Evolutionary conservation across 768 basidiomycete species (phyloP).

Genomic region (Galerina marginata): DNA sequence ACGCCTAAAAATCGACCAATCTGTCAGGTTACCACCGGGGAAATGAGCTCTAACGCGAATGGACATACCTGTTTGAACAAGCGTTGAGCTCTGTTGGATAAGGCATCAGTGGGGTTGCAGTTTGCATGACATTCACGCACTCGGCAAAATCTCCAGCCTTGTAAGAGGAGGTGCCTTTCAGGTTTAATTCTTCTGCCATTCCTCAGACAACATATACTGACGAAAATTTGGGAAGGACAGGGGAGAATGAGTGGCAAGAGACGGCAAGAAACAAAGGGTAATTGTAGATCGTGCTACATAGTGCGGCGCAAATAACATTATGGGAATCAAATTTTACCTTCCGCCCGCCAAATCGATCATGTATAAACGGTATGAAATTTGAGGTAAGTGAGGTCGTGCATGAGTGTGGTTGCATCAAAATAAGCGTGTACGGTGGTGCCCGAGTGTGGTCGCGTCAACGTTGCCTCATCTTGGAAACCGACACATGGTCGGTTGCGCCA

Average conservation of each 20-base stretch:
- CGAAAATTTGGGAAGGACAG: neutral
- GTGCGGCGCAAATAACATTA: neutral
- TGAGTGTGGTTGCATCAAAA: no score
- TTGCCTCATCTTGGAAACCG: no score
- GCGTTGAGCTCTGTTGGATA: neutral
- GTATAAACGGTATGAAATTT: no score
- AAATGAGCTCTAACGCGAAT: neutral
- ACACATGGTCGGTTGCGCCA: no score
- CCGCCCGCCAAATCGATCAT: no score
- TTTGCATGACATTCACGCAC: neutral
- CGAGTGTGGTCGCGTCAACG: no score
- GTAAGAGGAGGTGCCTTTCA: conserved; percentile 5
- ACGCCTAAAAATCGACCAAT: neutral
- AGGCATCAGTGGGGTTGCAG: neutral
- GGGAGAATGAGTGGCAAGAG: neutral
- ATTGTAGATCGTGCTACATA: neutral
- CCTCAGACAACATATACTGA: neutral
- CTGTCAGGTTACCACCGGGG: neutral
- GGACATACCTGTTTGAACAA: neutral
- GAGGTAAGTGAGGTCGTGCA: no score
- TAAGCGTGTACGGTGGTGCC: no score
- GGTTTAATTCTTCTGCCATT: conserved; percentile 9
- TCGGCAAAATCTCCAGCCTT: conserved; percentile 7
- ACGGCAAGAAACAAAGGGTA: neutral
- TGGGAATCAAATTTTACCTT: no score